Evolutionary conservation across 2,329 filamentous ascomycete species (phyloP).

Genomic region (Fusarium phyllophilum): DNA sequence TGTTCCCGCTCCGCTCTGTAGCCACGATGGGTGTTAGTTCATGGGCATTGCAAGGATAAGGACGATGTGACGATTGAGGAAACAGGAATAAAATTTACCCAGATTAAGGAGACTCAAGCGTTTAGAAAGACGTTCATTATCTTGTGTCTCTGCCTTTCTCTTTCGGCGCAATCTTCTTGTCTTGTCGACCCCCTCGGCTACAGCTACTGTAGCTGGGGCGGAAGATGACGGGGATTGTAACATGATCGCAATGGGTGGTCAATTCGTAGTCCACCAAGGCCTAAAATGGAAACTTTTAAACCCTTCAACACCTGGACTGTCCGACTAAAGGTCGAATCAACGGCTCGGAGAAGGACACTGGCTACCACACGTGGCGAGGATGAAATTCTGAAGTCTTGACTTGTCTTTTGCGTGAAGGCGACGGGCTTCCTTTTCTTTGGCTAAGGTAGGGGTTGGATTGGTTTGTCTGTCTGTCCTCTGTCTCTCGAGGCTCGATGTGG

Average conservation of each 20-base stretch:
- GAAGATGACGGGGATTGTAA: conserved; percentile 47
- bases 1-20: conserved; percentile 69
- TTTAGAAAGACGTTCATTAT: conserved; percentile 83
- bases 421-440: neutral
- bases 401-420: conserved; percentile 15
- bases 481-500: conserved; percentile 30
- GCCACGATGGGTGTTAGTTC: conserved; percentile 12
- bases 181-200: conserved; percentile 34
- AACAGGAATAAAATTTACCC: conserved; percentile 61
- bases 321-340: conserved; percentile 20
- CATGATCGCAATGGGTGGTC: conserved; percentile 45
- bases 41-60: neutral
- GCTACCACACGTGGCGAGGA: conserved; percentile 28
- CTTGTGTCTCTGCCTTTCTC: conserved; percentile 68
- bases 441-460: neutral
- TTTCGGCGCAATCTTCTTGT: conserved; percentile 54
- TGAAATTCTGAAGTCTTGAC: conserved; percentile 14
- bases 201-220: conserved; percentile 29
- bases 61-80: neutral
- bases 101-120: conserved; percentile 83
- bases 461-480: neutral
- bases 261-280: conserved; percentile 14
- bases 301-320: conserved; percentile 27
- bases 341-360: conserved; percentile 20
- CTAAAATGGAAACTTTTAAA: conserved; percentile 32